Conservation (phyloP, 768 basidiomycete genomes). For the Kwoniella dendrophila region DNA sequence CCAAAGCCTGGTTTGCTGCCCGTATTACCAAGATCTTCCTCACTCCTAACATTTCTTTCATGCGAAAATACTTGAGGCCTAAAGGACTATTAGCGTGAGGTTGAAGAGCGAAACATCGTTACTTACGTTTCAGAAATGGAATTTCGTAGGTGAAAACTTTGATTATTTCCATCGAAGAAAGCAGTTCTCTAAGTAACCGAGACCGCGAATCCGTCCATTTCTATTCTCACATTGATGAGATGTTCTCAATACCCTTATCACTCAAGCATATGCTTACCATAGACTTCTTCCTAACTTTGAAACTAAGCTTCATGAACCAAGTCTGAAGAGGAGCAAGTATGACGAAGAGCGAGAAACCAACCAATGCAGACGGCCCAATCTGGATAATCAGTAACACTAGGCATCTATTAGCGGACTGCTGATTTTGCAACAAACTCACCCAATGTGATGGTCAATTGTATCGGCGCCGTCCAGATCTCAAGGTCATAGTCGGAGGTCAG, state of each 20-base stretch:
- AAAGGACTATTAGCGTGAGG: slow-evolving; percentile 1
- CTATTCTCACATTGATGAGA: slow-evolving; percentile 21
- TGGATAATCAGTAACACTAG: slow-evolving; percentile 26
- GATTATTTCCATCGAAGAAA: slow-evolving; percentile 71
- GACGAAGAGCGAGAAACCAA: slow-evolving; percentile 70
- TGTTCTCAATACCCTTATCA: not conserved
- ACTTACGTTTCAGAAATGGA: slow-evolving; percentile 67
- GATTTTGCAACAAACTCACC: slow-evolving; percentile 55
- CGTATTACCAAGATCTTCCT: slow-evolving; percentile 65
- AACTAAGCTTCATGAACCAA: slow-evolving; percentile 66
- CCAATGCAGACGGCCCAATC: slow-evolving; percentile 71
- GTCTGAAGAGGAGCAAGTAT: slow-evolving; percentile 68
- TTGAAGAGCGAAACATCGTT: not conserved
- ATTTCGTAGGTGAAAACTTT: slow-evolving; percentile 75
- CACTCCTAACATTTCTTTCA: slow-evolving; percentile 64
- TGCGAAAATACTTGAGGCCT: slow-evolving; percentile 65
- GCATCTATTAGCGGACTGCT: not conserved
- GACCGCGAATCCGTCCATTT: slow-evolving; percentile 68
- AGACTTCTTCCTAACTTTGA: slow-evolving; percentile 62
- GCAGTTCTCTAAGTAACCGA: slow-evolving; percentile 67
- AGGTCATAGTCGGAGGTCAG: slow-evolving; percentile 8
- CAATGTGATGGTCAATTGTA: slow-evolving; percentile 64
- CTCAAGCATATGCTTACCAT: slow-evolving; percentile 55
- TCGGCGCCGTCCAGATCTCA: slow-evolving; percentile 71
- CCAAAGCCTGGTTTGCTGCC: slow-evolving; percentile 64